These are phyloP conservation scores for Zymoseptoria crescenta DNA, from an alignment of 2,329 filamentous ascomycete genomes.

Conservation along the genomic window DNA sequence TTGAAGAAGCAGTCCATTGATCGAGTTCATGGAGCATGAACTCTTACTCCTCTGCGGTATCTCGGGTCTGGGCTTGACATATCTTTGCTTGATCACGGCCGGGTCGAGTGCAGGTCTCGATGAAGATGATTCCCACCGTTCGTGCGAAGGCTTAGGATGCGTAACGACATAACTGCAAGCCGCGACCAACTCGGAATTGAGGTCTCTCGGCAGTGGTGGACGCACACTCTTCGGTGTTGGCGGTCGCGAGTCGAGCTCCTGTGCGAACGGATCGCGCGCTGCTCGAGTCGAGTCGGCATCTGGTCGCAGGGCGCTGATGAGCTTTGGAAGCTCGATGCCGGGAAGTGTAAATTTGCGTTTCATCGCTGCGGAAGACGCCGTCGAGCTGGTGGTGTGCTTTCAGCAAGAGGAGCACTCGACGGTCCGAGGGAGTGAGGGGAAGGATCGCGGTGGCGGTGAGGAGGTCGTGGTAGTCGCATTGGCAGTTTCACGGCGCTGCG, in stretches of 20 bases:
- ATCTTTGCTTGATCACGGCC: constrained; percentile 23
- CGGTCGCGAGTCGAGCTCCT: constrained; percentile 25
- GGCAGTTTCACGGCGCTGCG: not conserved
- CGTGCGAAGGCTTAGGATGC: constrained; percentile 30
- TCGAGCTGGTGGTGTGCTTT: not conserved
- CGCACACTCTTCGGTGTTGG: constrained; percentile 38
- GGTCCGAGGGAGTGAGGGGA: constrained; percentile 21
- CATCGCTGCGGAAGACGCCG: constrained; percentile 15
- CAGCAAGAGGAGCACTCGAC: not conserved
- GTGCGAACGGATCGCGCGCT: constrained; percentile 22
- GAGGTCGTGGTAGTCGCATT: not conserved
- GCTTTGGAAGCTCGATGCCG: not conserved
- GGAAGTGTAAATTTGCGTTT: not conserved
- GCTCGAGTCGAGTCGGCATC: constrained; percentile 16
- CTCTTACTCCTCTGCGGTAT: constrained; percentile 3
- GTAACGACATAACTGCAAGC: constrained; percentile 40
- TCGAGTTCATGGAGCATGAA: not conserved
- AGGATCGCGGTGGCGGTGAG: constrained; percentile 36
- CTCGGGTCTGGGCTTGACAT: not conserved
- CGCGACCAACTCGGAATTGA: constrained; percentile 39
- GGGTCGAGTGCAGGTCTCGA: constrained; percentile 28
- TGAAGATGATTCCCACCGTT: constrained; percentile 27
- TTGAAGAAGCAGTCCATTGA: not conserved
- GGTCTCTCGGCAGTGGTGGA: constrained; percentile 34
- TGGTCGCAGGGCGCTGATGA: constrained; percentile 19